These are phyloP conservation scores for Ophiocordyceps polyrhachis-furcata DNA, from an alignment of 2,329 filamentous ascomycete genomes.

Conservation along the genomic window DNA sequence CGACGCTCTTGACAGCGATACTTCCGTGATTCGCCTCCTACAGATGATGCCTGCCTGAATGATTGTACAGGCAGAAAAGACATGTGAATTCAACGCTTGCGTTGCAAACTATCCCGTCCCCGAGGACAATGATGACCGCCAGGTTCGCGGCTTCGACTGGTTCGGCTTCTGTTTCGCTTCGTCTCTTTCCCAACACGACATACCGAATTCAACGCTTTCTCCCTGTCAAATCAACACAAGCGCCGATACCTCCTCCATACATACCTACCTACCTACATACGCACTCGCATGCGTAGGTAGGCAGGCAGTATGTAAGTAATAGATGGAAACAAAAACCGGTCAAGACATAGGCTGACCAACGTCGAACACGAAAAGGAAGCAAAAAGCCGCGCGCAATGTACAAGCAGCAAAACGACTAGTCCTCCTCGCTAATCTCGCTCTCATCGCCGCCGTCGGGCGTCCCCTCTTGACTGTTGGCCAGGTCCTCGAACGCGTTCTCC, in stretches of 20 bases:
- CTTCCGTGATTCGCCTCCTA: no score
- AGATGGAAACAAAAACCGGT: background rate
- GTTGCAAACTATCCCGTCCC: background rate
- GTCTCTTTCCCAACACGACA: background rate
- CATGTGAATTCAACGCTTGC: no score
- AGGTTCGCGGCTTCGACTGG: background rate
- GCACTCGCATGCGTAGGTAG: no score
- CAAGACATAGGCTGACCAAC: background rate
- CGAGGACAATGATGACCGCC: background rate
- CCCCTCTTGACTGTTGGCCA: slow-evolving; percentile 33
- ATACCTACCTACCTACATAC: no score
- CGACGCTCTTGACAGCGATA: no score
- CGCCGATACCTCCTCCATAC: no score
- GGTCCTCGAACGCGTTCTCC: slow-evolving; percentile 29
- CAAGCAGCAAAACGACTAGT: slow-evolving; percentile 16
- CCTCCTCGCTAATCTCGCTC: slow-evolving; percentile 49
- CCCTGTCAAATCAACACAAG: background rate
- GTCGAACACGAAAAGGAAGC: background rate
- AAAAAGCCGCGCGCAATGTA: background rate
- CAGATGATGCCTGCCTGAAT: no score
- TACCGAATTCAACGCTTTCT: background rate
- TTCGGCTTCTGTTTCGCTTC: background rate
- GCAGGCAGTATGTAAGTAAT: no score
- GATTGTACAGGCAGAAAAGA: no score
- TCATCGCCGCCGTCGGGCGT: slow-evolving; percentile 35